Evolutionary conservation across 345 rosid genomes (phyloP).

Genomic region (Pelargonium nanum): DNA sequence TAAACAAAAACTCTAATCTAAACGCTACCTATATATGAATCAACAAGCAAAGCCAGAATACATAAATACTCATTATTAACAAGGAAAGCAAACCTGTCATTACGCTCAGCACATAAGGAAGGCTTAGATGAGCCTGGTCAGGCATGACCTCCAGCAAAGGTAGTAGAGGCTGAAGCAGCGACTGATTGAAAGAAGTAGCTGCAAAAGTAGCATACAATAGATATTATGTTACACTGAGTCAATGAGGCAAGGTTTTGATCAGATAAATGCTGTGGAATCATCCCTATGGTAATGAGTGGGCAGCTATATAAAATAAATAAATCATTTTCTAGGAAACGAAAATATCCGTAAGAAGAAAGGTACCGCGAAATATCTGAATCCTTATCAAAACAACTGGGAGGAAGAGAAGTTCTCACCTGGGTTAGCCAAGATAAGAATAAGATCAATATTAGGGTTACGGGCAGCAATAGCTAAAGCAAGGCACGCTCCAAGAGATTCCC

Average conservation of each 20-base stretch:
- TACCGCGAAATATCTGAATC: neutral
- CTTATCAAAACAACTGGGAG: neutral
- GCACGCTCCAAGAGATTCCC: conserved; percentile 79
- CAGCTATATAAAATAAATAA: no score
- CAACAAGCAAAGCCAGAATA: conserved; percentile 9
- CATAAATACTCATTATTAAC: neutral
- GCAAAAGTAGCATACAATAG: conserved; percentile 14
- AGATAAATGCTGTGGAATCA: neutral
- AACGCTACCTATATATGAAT: neutral
- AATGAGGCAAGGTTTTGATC: neutral
- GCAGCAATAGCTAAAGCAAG: conserved; percentile 63
- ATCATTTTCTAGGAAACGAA: no score
- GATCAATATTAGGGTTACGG: conserved; percentile 54
- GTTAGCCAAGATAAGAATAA: conserved; percentile 53
- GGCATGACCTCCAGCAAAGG: conserved; percentile 49
- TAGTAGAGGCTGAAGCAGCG: conserved; percentile 43
- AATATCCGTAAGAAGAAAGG: neutral
- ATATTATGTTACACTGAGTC: no score
- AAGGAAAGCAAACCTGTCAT: conserved; percentile 37
- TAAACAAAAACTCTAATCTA: no score
- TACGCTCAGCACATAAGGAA: conserved; percentile 27
- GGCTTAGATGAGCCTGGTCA: conserved; percentile 17
- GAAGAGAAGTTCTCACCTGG: conserved; percentile 37
- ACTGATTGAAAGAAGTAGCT: conserved; percentile 66
- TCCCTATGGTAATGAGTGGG: neutral